Conservation (phyloP, 2,329 filamentous ascomycete species). For the Scedosporium apiospermum region DNA sequence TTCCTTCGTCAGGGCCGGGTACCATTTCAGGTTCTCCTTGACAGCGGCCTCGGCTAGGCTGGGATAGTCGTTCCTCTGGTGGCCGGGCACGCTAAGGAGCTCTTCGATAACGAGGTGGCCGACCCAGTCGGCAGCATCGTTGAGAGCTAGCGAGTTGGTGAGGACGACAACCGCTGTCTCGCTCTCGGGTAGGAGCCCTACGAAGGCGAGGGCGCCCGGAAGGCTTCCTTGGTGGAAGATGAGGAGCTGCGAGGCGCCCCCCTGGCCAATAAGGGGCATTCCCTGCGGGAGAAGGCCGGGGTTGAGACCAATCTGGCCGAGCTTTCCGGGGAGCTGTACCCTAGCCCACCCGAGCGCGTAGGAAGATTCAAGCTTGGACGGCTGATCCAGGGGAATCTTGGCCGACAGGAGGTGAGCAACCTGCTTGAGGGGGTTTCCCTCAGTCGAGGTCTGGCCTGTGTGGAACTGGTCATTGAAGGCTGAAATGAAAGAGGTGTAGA, state of each 20-base stretch:
- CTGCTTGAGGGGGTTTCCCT: conserved; percentile 1
- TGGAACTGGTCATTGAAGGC: conserved; percentile 3
- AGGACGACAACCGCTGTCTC: conserved; percentile 6
- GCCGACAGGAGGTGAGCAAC: neutral
- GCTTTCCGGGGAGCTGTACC: conserved; percentile 6
- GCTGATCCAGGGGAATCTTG: neutral
- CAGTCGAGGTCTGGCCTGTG: neutral
- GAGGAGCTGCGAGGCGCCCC: neutral
- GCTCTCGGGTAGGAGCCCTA: conserved; percentile 8
- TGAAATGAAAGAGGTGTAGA: conserved; percentile 7
- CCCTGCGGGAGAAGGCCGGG: conserved; percentile 3
- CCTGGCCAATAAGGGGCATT: conserved; percentile 7
- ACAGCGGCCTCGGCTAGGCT: neutral
- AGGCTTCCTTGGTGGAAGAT: conserved; percentile 9
- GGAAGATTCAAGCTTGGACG: neutral
- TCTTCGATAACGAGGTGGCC: conserved; percentile 8
- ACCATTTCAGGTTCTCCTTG: neutral
- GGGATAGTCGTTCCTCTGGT: conserved; percentile 5
- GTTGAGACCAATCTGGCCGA: conserved; percentile 9
- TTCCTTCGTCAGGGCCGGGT: neutral
- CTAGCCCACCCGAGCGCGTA: conserved; percentile 8
- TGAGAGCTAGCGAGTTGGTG: conserved; percentile 9
- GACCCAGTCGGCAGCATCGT: conserved; percentile 9
- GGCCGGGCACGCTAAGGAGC: neutral
- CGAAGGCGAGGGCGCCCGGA: conserved; percentile 2